Conservation (phyloP, 2,329 filamentous ascomycete genomes). For the Exophiala aquamarina region DNA sequence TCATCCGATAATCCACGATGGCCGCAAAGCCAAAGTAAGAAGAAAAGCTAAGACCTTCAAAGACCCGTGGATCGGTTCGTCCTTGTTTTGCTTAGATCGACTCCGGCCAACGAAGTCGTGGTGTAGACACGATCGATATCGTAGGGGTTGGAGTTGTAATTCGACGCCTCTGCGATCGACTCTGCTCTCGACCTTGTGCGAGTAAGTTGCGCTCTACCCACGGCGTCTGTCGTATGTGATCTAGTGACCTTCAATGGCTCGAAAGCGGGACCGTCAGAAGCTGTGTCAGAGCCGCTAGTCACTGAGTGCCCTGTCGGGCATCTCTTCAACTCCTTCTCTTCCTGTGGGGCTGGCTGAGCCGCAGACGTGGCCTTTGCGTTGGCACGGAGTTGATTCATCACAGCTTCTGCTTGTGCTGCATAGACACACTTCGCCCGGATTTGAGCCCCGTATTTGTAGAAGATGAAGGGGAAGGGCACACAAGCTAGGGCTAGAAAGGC, state of each 20-base stretch:
- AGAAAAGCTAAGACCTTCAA: no score
- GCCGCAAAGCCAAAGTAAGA: no score
- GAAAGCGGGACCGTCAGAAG: constrained; percentile 10
- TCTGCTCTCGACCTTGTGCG: constrained; percentile 16
- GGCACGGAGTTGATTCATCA: constrained; percentile 24
- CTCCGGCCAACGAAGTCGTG: constrained; percentile 28
- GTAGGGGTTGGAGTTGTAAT: constrained; percentile 34
- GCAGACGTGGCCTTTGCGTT: constrained; percentile 1
- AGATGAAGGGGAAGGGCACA: constrained; percentile 71
- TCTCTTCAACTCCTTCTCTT: no score
- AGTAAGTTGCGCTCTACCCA: constrained; percentile 13
- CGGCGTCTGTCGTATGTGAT: constrained; percentile 10
- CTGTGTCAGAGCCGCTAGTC: neutral
- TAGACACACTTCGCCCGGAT: constrained; percentile 63
- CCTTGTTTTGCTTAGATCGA: constrained; percentile 18
- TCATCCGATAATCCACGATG: no score
- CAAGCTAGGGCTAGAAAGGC: constrained; percentile 72
- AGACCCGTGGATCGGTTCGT: constrained; percentile 12
- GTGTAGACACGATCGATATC: constrained; percentile 37
- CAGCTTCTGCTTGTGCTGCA: constrained; percentile 23
- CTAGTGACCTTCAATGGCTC: constrained; percentile 16
- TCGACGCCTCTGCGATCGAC: constrained; percentile 22
- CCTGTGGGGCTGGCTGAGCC: neutral
- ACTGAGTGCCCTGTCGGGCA: neutral
- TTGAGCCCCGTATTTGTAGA: constrained; percentile 66